phyloP scores from a whole-genome alignment of 129 eudicot species.

The Logfia minima region DNA sequence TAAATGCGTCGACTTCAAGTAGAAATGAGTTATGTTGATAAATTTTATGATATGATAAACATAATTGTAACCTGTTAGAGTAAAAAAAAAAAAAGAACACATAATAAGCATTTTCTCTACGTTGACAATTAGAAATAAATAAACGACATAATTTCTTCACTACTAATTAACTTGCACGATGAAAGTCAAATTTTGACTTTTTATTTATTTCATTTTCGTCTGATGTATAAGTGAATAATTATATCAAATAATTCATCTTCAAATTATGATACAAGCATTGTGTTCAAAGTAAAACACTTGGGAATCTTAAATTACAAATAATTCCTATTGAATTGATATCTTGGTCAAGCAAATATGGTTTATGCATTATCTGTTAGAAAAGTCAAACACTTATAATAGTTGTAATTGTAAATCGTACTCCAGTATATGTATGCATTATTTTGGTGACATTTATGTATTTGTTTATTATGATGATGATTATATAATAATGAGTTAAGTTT shows the following conservation, averaged over 20 bases:
- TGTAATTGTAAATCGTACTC: too few species aligned
- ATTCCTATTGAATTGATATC: neutral
- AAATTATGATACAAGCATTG: neutral
- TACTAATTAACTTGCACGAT: neutral
- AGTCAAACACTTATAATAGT: neutral
- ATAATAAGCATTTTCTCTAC: neutral
- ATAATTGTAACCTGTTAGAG: neutral
- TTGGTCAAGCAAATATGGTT: constrained; percentile 19
- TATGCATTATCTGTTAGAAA: constrained; percentile 7
- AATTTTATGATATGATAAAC: too few species aligned
- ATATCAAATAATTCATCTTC: neutral
- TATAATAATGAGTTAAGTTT: too few species aligned
- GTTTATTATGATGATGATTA: too few species aligned
- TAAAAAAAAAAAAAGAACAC: neutral
- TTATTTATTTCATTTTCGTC: constrained; percentile 3
- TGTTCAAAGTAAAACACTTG: neutral
- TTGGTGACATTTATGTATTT: too few species aligned
- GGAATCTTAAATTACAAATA: neutral
- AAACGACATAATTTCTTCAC: constrained; percentile 16
- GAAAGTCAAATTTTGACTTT: constrained; percentile 5
- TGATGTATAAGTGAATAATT: constrained; percentile 11
- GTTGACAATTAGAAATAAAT: constrained; percentile 10
- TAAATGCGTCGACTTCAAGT: too few species aligned
- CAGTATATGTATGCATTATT: too few species aligned
- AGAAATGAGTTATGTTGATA: too few species aligned